Evolutionary conservation across 148 eudicot species (phyloP).

Genomic region (Fagopyrum tataricum): DNA sequence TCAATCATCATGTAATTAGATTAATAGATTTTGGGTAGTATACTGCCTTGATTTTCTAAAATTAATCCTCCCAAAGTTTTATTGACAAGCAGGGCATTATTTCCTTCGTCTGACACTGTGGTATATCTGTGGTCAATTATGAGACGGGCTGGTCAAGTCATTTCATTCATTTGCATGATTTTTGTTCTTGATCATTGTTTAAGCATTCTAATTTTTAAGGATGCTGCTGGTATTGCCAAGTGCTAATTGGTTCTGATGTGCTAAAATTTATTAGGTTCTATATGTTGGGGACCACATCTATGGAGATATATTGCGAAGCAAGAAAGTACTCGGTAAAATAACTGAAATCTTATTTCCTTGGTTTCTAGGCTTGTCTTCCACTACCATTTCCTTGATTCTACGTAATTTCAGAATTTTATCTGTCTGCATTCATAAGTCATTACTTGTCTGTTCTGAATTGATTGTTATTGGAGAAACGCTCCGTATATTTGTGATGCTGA

Average conservation of each 20-base stretch:
- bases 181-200: not conserved
- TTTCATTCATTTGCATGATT: too few relatives aligned
- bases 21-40: too few relatives aligned
- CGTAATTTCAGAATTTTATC: not conserved
- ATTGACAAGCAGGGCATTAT: not conserved
- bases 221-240: not conserved
- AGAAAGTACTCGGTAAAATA: slow-evolving; percentile 74
- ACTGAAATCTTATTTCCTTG: not conserved
- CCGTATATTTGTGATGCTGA: not conserved
- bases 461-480: not conserved
- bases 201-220: not conserved
- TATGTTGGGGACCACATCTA: slow-evolving; percentile 96
- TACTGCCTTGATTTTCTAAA: not conserved
- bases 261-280: slow-evolving; percentile 49
- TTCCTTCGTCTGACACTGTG: not conserved
- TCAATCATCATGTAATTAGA: not conserved
- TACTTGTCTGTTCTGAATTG: not conserved
- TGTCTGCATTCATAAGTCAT: not conserved
- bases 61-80: not conserved
- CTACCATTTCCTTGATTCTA: not conserved
- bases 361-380: not conserved
- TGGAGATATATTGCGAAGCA: slow-evolving; percentile 91
- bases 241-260: not conserved
- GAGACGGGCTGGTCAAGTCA: not conserved
- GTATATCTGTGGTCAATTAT: not conserved